Conservation (phyloP, 2,329 filamentous ascomycete genomes). For the Cryphonectria nitschkei region DNA sequence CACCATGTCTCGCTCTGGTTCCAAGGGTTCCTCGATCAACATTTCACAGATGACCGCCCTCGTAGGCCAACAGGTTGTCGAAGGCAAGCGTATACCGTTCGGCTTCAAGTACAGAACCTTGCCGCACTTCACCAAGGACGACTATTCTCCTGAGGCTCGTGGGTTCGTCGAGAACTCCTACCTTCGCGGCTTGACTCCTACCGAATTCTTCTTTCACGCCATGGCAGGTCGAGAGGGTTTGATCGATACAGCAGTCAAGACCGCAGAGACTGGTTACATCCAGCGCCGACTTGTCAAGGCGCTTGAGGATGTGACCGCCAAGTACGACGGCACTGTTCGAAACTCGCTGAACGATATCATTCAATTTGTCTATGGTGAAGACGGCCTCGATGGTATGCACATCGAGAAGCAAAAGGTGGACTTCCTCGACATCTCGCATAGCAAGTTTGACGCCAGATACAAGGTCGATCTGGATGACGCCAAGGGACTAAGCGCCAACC, state of each 20-base stretch:
- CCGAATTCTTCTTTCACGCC: slow-evolving; percentile 99
- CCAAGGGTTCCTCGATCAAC: slow-evolving; percentile 98
- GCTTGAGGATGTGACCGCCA: slow-evolving; percentile 94
- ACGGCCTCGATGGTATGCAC: slow-evolving; percentile 88
- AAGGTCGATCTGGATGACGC: slow-evolving; percentile 84
- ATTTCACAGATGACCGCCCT: slow-evolving; percentile 99
- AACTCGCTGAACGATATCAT: slow-evolving; percentile 97
- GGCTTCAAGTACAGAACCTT: slow-evolving; percentile 98
- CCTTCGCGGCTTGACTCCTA: slow-evolving; percentile 89
- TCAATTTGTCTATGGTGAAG: slow-evolving; percentile 97
- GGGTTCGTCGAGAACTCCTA: slow-evolving; percentile 99
- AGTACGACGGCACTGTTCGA: slow-evolving; percentile 95
- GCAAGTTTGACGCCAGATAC: slow-evolving; percentile 79
- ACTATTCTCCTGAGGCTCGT: slow-evolving; percentile 95
- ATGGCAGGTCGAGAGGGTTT: slow-evolving; percentile 99
- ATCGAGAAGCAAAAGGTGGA: slow-evolving; percentile 95
- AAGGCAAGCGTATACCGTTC: slow-evolving; percentile 98
- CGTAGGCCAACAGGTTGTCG: slow-evolving; percentile 96
- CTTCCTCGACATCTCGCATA: slow-evolving; percentile 78
- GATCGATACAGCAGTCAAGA: slow-evolving; percentile 99
- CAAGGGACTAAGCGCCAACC: slow-evolving; percentile 58
- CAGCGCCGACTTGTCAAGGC: slow-evolving; percentile 98
- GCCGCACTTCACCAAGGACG: slow-evolving; percentile 98
- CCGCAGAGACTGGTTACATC: slow-evolving; percentile 98
- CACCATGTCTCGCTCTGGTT: slow-evolving; percentile 94